A percentile compares a stretch with the other conserved stretches of the same genome.
Conservation (phyloP, 805 yeast species). For the Wickerhamiella kazuoi region DNA sequence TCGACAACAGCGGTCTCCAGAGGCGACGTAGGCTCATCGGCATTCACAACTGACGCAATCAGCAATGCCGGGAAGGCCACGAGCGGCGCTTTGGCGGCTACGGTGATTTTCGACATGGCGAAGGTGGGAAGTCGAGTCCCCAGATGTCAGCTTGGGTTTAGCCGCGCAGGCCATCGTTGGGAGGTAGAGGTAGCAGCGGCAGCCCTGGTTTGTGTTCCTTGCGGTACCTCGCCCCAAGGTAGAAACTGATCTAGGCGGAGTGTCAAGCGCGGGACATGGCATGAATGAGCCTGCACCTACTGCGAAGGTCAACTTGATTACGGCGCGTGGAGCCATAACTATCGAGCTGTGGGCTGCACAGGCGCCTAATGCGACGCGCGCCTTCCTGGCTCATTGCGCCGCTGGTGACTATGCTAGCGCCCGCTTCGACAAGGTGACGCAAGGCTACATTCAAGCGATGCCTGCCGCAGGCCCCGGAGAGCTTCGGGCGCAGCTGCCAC, state of each 20-base stretch:
- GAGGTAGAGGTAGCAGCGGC: too few species aligned
- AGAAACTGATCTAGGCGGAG: too few species aligned
- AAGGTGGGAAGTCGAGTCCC: too few species aligned
- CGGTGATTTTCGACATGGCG: constrained; percentile 28
- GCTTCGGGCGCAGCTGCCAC: too few species aligned
- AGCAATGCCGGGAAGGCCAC: constrained; percentile 65
- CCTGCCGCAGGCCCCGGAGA: too few species aligned
- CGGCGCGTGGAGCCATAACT: not conserved
- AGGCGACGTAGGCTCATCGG: constrained; percentile 24
- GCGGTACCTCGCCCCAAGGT: too few species aligned
- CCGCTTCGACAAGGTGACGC: not conserved
- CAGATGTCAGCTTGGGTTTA: too few species aligned
- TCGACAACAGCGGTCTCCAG: constrained; percentile 52
- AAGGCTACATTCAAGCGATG: too few species aligned
- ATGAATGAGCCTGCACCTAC: constrained; percentile 45
- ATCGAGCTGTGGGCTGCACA: not conserved
- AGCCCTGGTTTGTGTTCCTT: too few species aligned
- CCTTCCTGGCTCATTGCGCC: not conserved
- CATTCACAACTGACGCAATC: constrained; percentile 60
- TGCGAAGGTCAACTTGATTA: constrained; percentile 50
- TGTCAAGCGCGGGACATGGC: too few species aligned
- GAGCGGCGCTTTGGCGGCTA: constrained; percentile 75
- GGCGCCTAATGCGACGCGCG: not conserved
- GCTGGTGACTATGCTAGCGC: not conserved
- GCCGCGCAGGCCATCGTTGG: too few species aligned